Conservation (phyloP, 108 stramenopile species). For the Fistulifera pelliculosa region DNA sequence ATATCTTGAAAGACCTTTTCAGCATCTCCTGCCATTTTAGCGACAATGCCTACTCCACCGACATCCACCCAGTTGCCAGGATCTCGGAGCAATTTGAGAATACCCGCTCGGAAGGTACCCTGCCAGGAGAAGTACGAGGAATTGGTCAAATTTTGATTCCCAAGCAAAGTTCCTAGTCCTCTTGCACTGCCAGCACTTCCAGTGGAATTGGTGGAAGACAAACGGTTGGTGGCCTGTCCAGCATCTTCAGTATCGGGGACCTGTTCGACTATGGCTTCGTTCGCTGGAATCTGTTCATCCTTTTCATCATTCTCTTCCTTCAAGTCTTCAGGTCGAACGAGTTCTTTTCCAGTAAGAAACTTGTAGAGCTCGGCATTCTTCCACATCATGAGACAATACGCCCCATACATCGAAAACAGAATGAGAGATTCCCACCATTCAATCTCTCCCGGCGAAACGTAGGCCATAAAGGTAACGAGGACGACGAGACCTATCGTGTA, state of each 20-base stretch:
- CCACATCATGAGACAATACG: slow-evolving; percentile 71
- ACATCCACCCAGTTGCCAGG: slow-evolving; percentile 51
- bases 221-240: too few species aligned
- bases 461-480: slow-evolving; percentile 42
- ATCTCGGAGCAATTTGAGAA: slow-evolving; percentile 59
- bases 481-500: slow-evolving; percentile 52
- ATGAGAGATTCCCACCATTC: slow-evolving; percentile 64
- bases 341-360: slow-evolving; percentile 36
- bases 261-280: background rate
- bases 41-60: slow-evolving; percentile 66
- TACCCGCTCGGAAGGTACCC: slow-evolving; percentile 66
- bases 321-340: slow-evolving; percentile 24
- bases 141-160: background rate
- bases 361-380: slow-evolving; percentile 50
- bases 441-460: slow-evolving; percentile 34
- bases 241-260: too few species aligned
- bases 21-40: slow-evolving; percentile 66
- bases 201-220: too few species aligned
- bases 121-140: slow-evolving; percentile 34
- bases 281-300: too few species aligned
- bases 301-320: background rate
- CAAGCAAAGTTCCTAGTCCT: too few species aligned
- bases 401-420: slow-evolving; percentile 65
- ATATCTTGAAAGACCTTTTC: slow-evolving; percentile 53
- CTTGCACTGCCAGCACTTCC: too few species aligned